These are phyloP conservation scores for Dioszegia hungarica DNA, from an alignment of 768 basidiomycete species.

Conservation along the genomic window DNA sequence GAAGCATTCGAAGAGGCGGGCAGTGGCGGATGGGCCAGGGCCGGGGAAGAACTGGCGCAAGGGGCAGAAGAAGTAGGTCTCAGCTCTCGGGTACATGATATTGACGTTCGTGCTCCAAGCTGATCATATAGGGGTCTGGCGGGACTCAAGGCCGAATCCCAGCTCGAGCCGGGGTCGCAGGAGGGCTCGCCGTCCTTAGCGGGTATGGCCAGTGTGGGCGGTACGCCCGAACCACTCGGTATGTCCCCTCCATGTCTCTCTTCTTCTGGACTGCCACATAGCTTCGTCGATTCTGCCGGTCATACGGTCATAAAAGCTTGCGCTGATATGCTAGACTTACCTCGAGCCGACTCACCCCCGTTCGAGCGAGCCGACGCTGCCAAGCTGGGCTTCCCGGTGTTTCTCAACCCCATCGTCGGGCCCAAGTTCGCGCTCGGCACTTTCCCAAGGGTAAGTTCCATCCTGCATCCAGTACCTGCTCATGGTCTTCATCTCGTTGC, in stretches of 20 bases:
- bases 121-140: not conserved
- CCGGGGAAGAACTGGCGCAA: constrained; percentile 32
- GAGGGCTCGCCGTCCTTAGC: not conserved
- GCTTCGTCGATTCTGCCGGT: too few species aligned
- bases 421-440: constrained; percentile 28
- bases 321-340: not conserved
- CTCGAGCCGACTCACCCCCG: not conserved
- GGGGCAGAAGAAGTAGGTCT: constrained; percentile 39
- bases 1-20: constrained; percentile 29
- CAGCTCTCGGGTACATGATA: too few species aligned
- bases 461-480: too few species aligned
- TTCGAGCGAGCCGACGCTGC: constrained; percentile 32
- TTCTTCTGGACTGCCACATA: too few species aligned
- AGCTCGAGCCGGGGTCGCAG: not conserved
- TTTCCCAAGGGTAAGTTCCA: constrained; percentile 30
- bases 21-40: constrained; percentile 15
- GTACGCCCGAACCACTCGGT: constrained; percentile 28
- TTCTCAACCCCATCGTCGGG: constrained; percentile 30
- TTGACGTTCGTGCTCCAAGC: too few species aligned
- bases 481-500: too few species aligned
- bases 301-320: too few species aligned
- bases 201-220: constrained; percentile 14
- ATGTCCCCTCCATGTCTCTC: too few species aligned
- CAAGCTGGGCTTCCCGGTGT: constrained; percentile 32
- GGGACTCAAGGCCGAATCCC: not conserved